Percentiles rank a stretch among this genome's conserved stretches.
phyloP scores from a whole-genome alignment of 768 basidiomycete genomes.

The Naganishia friedmannii region DNA sequence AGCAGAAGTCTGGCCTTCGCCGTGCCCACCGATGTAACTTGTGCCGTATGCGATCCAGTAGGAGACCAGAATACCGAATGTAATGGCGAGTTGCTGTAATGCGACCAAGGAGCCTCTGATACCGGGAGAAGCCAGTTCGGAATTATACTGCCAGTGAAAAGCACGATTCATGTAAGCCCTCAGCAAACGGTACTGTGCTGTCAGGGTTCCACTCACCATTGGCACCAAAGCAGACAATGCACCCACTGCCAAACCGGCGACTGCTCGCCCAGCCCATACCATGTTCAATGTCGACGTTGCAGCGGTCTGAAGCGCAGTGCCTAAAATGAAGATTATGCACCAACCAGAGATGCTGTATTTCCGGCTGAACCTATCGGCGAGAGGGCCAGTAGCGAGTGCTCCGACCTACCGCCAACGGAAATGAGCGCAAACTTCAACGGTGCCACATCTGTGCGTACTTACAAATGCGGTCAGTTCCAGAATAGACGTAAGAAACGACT shows the following conservation, averaged over 20 bases:
- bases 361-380: constrained; percentile 69
- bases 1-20: constrained; percentile 60
- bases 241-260: constrained; percentile 77
- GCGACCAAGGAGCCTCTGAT: constrained; percentile 77
- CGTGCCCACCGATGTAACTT: constrained; percentile 59
- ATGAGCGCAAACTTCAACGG: constrained; percentile 58
- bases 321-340: constrained; percentile 71
- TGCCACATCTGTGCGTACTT: constrained; percentile 38
- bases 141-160: constrained; percentile 34
- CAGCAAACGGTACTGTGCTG: not conserved
- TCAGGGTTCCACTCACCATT: constrained; percentile 51
- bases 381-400: constrained; percentile 64
- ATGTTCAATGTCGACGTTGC: constrained; percentile 58
- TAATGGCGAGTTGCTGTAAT: constrained; percentile 77
- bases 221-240: constrained; percentile 80
- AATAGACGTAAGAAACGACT: constrained; percentile 27
- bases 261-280: constrained; percentile 71
- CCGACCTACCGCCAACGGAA: constrained; percentile 65
- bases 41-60: constrained; percentile 60
- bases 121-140: constrained; percentile 71
- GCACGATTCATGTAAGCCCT: too few species aligned
- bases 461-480: constrained; percentile 13
- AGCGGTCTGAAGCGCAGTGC: constrained; percentile 56
- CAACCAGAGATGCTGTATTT: constrained; percentile 62
- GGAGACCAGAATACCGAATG: constrained; percentile 70